Evolutionary conservation across 1,284 basidiomycete species (phyloP).

Genomic region (Trichosporon asahii): DNA sequence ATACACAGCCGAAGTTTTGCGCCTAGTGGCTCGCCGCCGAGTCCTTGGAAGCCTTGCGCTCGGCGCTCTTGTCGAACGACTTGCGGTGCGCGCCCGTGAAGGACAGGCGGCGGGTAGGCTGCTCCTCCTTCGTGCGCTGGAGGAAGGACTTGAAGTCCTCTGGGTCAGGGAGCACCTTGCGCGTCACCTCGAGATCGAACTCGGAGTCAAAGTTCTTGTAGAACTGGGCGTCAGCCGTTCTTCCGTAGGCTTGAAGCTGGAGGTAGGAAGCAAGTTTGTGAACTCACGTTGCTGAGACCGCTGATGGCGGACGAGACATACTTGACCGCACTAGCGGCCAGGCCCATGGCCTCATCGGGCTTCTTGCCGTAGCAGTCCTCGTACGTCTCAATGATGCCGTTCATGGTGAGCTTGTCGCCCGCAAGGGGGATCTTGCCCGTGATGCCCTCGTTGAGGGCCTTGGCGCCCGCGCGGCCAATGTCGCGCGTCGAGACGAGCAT

Average conservation of each 20-base stretch:
- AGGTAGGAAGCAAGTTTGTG: too few species aligned
- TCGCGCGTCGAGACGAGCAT: constrained; percentile 27
- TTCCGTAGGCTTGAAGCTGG: too few species aligned
- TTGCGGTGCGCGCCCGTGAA: background rate
- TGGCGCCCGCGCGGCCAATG: constrained; percentile 30
- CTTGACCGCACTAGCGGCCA: constrained; percentile 21
- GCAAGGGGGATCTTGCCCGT: constrained; percentile 24
- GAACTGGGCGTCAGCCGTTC: constrained; percentile 27
- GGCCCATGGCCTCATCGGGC: constrained; percentile 20
- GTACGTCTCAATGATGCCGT: constrained; percentile 28
- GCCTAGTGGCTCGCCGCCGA: background rate
- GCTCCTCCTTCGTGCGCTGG: constrained; percentile 29
- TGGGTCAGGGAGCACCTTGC: constrained; percentile 25
- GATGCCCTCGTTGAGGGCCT: constrained; percentile 22
- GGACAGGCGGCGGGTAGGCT: background rate
- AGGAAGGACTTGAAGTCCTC: constrained; percentile 32
- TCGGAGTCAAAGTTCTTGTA: constrained; percentile 28
- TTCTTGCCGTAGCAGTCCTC: constrained; percentile 23
- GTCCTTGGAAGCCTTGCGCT: background rate
- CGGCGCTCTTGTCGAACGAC: background rate
- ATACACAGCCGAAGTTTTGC: too few species aligned
- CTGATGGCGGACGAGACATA: constrained; percentile 10
- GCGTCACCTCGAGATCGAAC: constrained; percentile 17
- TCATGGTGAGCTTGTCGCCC: constrained; percentile 28
- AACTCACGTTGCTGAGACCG: constrained; percentile 23